Percentiles rank a stretch among this genome's conserved stretches.
phyloP scores from a whole-genome alignment of 768 basidiomycete species.

The Boletus rex-veris region DNA sequence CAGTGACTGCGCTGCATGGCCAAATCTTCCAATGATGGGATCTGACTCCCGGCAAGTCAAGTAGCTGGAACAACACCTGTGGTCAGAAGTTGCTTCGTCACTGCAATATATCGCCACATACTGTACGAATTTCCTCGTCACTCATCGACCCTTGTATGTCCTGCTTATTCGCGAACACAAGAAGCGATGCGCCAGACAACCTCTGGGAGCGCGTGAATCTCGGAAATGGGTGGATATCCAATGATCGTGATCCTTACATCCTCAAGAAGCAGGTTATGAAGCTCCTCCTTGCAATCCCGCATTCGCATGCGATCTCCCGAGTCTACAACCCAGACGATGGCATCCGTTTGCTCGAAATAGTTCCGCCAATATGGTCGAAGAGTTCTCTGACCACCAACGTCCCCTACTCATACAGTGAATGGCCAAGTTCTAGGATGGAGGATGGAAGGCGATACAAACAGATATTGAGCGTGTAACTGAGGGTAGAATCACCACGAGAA shows the following conservation, averaged over 20 bases:
- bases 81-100: slow-evolving; percentile 6
- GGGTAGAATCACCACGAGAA: slow-evolving; percentile 25
- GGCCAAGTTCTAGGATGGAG: slow-evolving; percentile 45
- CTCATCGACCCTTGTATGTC: slow-evolving; percentile 88
- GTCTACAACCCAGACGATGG: slow-evolving; percentile 98
- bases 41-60: slow-evolving; percentile 75
- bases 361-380: slow-evolving; percentile 98
- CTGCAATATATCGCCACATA: slow-evolving; percentile 36
- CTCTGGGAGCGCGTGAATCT: slow-evolving; percentile 49
- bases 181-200: slow-evolving; percentile 89
- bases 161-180: slow-evolving; percentile 98
- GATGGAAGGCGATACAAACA: slow-evolving; percentile 28
- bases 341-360: slow-evolving; percentile 98
- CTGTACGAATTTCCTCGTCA: slow-evolving; percentile 77
- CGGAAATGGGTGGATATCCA: slow-evolving; percentile 4
- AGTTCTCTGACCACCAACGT: slow-evolving; percentile 94
- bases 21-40: slow-evolving; percentile 89
- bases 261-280: slow-evolving; percentile 82
- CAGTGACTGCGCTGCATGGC: slow-evolving; percentile 91
- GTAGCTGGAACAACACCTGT: slow-evolving; percentile 47
- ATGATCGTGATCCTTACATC: slow-evolving; percentile 59
- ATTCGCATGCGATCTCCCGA: slow-evolving; percentile 89
- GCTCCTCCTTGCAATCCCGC: slow-evolving; percentile 83
- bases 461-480: slow-evolving; percentile 43
- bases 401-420: slow-evolving; percentile 87